Evolutionary conservation across 2,329 filamentous ascomycete species (phyloP).

Genomic region (Phaeosphaeriaceae sp.): DNA sequence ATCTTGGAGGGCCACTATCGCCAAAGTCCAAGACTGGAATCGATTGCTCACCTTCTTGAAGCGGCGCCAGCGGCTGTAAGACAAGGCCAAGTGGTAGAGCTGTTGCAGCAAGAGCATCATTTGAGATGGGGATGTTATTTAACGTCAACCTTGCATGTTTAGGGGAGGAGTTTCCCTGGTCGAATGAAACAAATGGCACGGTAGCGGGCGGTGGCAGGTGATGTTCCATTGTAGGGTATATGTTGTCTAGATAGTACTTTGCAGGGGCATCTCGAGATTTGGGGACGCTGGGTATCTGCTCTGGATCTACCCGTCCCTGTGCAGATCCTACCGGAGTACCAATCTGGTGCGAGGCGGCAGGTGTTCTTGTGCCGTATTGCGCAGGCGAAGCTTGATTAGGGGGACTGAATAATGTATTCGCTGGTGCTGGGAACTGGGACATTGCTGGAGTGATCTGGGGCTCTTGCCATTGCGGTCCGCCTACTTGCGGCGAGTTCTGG

Average conservation of each 20-base stretch:
- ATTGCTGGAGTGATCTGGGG: constrained; percentile 54
- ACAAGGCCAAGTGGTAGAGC: constrained; percentile 86
- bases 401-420: constrained; percentile 61
- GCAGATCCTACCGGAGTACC: constrained; percentile 61
- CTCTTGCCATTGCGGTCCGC: constrained; percentile 49
- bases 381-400: constrained; percentile 42
- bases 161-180: constrained; percentile 95
- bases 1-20: constrained; percentile 85
- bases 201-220: constrained; percentile 88
- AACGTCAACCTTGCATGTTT: constrained; percentile 91
- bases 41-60: constrained; percentile 82
- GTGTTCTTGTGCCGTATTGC: constrained; percentile 44
- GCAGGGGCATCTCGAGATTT: constrained; percentile 81
- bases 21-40: constrained; percentile 96
- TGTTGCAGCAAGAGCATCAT: constrained; percentile 80
- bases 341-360: constrained; percentile 30
- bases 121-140: constrained; percentile 87
- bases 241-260: constrained; percentile 81
- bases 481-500: constrained; percentile 38
- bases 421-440: constrained; percentile 67
- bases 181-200: constrained; percentile 88
- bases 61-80: constrained; percentile 82
- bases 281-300: constrained; percentile 92
- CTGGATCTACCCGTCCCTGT: constrained; percentile 80
- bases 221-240: constrained; percentile 95